Percentiles rank a stretch among this genome's conserved stretches.
phyloP scores from a whole-genome alignment of 2,329 filamentous ascomycete species.

The Exophiala oligosperma region DNA sequence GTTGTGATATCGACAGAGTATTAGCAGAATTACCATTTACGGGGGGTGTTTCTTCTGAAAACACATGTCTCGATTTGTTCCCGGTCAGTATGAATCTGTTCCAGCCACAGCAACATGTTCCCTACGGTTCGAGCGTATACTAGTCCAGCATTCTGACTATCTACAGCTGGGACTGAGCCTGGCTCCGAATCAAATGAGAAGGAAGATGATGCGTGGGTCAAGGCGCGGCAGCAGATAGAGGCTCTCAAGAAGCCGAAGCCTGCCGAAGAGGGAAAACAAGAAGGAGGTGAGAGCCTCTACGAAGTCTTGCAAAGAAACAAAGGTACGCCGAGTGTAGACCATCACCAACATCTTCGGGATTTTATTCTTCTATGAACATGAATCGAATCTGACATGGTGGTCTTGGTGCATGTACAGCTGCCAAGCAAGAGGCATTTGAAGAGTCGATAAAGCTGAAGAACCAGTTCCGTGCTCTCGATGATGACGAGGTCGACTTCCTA shows the following conservation, averaged over 20 bases:
- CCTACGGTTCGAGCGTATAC: too few species aligned
- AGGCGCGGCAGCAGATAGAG: slow-evolving; percentile 39
- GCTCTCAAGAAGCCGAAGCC: slow-evolving; percentile 24
- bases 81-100: not conserved
- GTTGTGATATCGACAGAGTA: too few species aligned
- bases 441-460: slow-evolving; percentile 52
- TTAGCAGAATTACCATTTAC: not conserved
- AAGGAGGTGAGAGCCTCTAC: slow-evolving; percentile 50
- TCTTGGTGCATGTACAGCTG: slow-evolving; percentile 35
- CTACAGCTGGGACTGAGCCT: slow-evolving; percentile 42
- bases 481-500: slow-evolving; percentile 53
- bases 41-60: too few species aligned
- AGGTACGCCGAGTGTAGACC: slow-evolving; percentile 38
- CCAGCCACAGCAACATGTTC: not conserved
- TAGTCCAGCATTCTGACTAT: not conserved
- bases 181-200: slow-evolving; percentile 37
- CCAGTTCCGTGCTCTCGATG: slow-evolving; percentile 52
- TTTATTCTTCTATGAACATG: too few species aligned
- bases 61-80: slow-evolving; percentile 48
- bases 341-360: too few species aligned
- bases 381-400: slow-evolving; percentile 42
- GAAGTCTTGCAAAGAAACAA: slow-evolving; percentile 52
- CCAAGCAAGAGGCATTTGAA: slow-evolving; percentile 55
- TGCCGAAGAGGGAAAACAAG: slow-evolving; percentile 30
- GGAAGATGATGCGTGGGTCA: slow-evolving; percentile 45